Conservation (phyloP, 176 grass and related monocot species). For the Chloris gayana region DNA sequence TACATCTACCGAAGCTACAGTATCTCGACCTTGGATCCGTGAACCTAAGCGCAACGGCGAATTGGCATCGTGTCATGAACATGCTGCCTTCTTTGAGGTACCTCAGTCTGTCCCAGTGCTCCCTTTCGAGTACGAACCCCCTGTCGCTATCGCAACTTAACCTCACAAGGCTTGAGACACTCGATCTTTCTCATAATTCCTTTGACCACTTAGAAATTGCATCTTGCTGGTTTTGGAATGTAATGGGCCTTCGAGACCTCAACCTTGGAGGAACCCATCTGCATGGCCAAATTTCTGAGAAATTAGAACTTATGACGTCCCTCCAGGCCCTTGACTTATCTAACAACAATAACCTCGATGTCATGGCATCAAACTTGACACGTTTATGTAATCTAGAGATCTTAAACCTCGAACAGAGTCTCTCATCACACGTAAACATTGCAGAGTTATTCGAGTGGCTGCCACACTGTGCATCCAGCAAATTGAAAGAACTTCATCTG, state of each 20-base stretch:
- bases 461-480: background rate
- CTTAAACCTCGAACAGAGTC: background rate
- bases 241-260: slow-evolving; percentile 1
- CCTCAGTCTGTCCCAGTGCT: background rate
- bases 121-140: background rate
- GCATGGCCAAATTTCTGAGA: background rate
- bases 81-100: background rate
- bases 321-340: background rate
- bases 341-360: background rate
- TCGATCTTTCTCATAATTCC: background rate
- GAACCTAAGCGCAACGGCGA: background rate
- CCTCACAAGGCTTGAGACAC: background rate
- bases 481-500: slow-evolving; percentile 5
- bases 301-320: background rate
- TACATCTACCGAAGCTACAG: background rate
- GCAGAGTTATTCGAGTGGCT: background rate
- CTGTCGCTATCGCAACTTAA: background rate
- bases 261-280: background rate
- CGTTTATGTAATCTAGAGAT: slow-evolving; percentile 29
- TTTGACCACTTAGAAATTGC: background rate
- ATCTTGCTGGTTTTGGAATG: slow-evolving; percentile 49
- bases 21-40: background rate
- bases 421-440: background rate
- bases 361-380: background rate
- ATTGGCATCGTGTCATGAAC: background rate